phyloP scores from a whole-genome alignment of 2,329 filamentous ascomycete species.

The Aspergillus cejpii region DNA sequence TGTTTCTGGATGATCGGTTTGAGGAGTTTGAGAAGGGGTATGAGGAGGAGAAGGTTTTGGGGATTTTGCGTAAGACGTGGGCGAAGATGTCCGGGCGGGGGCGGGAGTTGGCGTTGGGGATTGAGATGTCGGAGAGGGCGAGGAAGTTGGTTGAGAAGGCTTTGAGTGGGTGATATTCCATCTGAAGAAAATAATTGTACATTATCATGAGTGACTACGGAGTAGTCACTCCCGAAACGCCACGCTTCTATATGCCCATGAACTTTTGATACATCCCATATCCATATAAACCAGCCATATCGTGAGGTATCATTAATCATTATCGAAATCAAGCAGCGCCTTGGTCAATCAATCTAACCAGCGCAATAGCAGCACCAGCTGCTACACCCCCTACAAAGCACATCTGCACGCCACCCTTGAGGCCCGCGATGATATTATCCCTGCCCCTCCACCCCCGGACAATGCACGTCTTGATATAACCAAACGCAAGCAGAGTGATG shows the following conservation, averaged over 20 bases:
- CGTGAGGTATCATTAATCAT: slow-evolving; percentile 4
- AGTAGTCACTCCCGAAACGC: slow-evolving; percentile 1
- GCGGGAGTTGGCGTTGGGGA: slow-evolving; percentile 56
- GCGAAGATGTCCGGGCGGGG: slow-evolving; percentile 64
- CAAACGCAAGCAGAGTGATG: slow-evolving; percentile 38
- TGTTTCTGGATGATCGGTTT: slow-evolving; percentile 82
- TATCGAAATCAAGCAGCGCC: slow-evolving; percentile 9
- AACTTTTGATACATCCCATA: too few relatives aligned
- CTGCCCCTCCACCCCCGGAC: slow-evolving; percentile 41
- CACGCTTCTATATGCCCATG: neutral
- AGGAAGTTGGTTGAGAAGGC: slow-evolving; percentile 59
- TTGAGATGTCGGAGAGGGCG: slow-evolving; percentile 59
- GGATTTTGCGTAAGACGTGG: slow-evolving; percentile 67
- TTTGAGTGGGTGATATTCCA: slow-evolving; percentile 37
- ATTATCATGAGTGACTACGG: neutral
- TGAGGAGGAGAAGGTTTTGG: slow-evolving; percentile 66
- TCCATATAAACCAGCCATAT: neutral
- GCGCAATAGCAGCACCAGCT: slow-evolving; percentile 58
- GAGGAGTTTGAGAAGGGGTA: slow-evolving; percentile 66
- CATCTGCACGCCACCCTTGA: slow-evolving; percentile 59
- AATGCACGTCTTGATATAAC: slow-evolving; percentile 42
- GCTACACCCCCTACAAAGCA: slow-evolving; percentile 58
- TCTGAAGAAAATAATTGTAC: neutral
- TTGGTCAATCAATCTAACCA: slow-evolving; percentile 53
- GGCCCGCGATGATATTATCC: slow-evolving; percentile 47